Evolutionary conservation across 306 rosid genomes (phyloP).

Genomic region (Prunus fruticosa): DNA sequence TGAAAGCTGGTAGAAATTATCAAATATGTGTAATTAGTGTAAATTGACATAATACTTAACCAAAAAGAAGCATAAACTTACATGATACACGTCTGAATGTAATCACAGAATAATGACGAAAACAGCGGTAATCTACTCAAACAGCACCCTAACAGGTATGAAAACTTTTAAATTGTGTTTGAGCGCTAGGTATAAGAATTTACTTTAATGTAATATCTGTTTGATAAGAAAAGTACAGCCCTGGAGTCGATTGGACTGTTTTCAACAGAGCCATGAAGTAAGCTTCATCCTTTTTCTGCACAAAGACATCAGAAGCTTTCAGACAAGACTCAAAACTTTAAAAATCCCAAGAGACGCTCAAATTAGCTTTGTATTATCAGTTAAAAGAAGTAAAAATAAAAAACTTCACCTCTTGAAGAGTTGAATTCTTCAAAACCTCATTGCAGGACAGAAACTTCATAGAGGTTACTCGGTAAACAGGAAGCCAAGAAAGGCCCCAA

Average conservation of each 20-base stretch:
- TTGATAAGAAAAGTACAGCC: slow-evolving; percentile 77
- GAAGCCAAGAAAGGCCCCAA: slow-evolving; percentile 70
- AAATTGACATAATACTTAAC: background rate
- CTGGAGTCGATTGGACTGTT: slow-evolving; percentile 80
- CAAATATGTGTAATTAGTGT: slow-evolving; percentile 23
- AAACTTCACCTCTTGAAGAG: slow-evolving; percentile 74
- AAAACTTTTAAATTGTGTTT: background rate
- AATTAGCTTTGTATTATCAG: background rate
- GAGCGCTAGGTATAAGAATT: slow-evolving; percentile 12
- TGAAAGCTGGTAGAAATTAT: slow-evolving; percentile 60
- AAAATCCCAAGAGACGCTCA: background rate
- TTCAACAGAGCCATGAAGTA: slow-evolving; percentile 75
- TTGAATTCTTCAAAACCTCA: slow-evolving; percentile 66
- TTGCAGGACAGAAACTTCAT: slow-evolving; percentile 81
- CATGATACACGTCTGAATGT: slow-evolving; percentile 12
- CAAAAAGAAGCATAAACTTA: background rate
- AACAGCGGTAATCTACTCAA: no score
- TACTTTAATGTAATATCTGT: slow-evolving; percentile 88
- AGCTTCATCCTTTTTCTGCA: slow-evolving; percentile 83
- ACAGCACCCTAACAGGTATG: background rate
- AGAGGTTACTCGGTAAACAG: slow-evolving; percentile 64
- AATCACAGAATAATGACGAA: slow-evolving; percentile 5
- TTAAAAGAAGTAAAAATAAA: slow-evolving; percentile 9
- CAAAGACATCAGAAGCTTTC: slow-evolving; percentile 18
- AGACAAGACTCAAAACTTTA: background rate